phyloP scores from a whole-genome alignment of 768 basidiomycete species.

The Russula earlei region DNA sequence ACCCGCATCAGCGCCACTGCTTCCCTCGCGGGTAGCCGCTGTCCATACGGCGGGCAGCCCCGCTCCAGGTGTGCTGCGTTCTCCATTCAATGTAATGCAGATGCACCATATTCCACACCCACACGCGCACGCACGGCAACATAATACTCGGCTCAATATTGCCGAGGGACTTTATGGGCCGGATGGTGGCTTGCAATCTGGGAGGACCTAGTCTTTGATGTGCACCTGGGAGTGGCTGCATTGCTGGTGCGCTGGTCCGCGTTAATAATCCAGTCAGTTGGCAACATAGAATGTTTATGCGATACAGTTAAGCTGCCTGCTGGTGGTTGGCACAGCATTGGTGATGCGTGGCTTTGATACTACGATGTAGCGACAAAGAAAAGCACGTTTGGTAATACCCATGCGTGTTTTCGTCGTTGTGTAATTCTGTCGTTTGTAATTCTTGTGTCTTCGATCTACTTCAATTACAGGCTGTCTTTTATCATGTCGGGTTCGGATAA shows the following conservation, averaged over 20 bases:
- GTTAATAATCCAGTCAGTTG: background rate
- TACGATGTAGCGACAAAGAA: background rate
- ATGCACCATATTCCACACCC: slow-evolving; percentile 81
- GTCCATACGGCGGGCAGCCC: slow-evolving; percentile 5
- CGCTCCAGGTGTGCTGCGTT: slow-evolving; percentile 34
- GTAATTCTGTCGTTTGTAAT: background rate
- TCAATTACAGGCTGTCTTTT: background rate
- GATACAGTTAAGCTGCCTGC: background rate
- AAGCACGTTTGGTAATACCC: background rate
- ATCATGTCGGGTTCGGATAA: too few relatives aligned
- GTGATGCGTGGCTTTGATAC: background rate
- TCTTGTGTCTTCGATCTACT: background rate
- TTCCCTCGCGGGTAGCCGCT: background rate
- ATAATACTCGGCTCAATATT: slow-evolving; percentile 44
- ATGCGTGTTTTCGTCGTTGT: background rate
- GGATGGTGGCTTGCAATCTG: background rate
- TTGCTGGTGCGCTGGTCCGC: background rate
- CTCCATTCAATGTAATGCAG: slow-evolving; percentile 48
- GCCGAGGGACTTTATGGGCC: slow-evolving; percentile 24
- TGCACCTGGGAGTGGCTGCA: background rate
- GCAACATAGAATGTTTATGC: background rate
- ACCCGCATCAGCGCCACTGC: slow-evolving; percentile 2
- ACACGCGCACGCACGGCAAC: slow-evolving; percentile 67
- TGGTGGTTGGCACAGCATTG: background rate
- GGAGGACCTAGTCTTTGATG: background rate